Base-by-base conservation (phyloP, 2,329 filamentous ascomycete genomes). In the Penicillium sp. region DNA sequence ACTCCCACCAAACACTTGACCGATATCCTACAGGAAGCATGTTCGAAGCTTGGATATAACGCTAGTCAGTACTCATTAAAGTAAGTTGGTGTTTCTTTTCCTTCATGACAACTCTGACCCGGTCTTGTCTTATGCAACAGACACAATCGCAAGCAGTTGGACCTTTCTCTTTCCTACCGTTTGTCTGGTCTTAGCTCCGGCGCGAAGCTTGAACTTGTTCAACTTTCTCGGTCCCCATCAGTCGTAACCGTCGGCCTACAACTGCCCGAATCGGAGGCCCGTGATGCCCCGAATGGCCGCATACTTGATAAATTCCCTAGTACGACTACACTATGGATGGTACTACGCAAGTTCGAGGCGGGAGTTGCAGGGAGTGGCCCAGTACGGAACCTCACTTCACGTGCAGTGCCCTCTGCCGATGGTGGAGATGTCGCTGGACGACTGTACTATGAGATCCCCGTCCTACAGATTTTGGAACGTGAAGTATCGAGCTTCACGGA, bases 141-240 rank as follows among this genome's bases (percentile, higher is more conserved):
- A 68, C 81, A 92, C 74, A 92, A 91, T 72, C 90, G 93, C 75
- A 96, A 93, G 70, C 81, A 85, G 34, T 80, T 99, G 57, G 92
- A 97, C 68, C 83, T 99, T 9, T 93, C 92, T 7, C 83, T 91
- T 55, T 88, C 90, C 41, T 91, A 92, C 72, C 87, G 93, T 47
- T 85, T 93, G 29, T 89, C 92, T 5, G 91, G 92, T 49, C 87
- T 99, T 6, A 81, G 84, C 13, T 84, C 90, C 38, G 94, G 94
- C 60, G 93, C 94, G 58, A 96, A 95, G 71, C 85, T 99, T 57
- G 92, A 97, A 71, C 89, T 99, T 49, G 88, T 97, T 23, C 87
- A 91, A 70, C 87, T 89, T 58, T 94, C 92, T 45, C 90, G 90
- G 56, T 94, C 92, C 0, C 89, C 92, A 0, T 88, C 91, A 2